Evolutionary conservation across 2,329 filamentous ascomycete species (phyloP).

Genomic region (Truncatella angustata): DNA sequence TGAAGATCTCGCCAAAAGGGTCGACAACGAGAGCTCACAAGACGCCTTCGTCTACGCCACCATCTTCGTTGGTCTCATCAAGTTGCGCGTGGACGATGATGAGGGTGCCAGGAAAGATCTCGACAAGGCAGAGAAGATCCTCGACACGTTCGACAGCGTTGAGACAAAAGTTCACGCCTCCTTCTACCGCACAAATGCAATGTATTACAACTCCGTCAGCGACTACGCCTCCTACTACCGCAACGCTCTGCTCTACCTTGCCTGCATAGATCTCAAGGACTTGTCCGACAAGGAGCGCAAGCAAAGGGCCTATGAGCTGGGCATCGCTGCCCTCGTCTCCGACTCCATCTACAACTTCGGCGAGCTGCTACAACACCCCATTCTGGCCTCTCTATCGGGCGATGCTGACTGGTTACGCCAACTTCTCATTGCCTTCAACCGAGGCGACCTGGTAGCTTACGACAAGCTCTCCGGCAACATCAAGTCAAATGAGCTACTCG

Average conservation of each 20-base stretch:
- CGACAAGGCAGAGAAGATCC: constrained; percentile 79
- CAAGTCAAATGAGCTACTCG: constrained; percentile 73
- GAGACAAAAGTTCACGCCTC: constrained; percentile 94
- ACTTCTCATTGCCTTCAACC: constrained; percentile 96
- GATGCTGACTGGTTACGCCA: constrained; percentile 86
- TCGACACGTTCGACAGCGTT: constrained; percentile 91
- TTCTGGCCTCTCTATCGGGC: constrained; percentile 81
- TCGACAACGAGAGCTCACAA: constrained; percentile 88
- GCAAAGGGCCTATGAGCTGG: constrained; percentile 85
- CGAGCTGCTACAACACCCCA: constrained; percentile 95
- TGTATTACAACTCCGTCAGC: constrained; percentile 89
- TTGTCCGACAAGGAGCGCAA: constrained; percentile 74
- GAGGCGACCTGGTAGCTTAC: constrained; percentile 85
- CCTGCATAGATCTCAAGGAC: constrained; percentile 82
- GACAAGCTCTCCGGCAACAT: constrained; percentile 81
- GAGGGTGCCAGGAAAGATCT: constrained; percentile 84
- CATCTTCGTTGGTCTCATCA: constrained; percentile 84
- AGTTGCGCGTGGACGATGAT: constrained; percentile 75
- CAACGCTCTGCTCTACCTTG: constrained; percentile 95
- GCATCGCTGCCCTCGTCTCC: constrained; percentile 87
- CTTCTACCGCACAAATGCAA: constrained; percentile 93
- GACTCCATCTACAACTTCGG: constrained; percentile 99
- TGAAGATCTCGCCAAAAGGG: constrained; percentile 77
- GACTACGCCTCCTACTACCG: constrained; percentile 97
- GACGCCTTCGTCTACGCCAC: constrained; percentile 94